Base-by-base conservation (phyloP, 179 eudicot species). In the Beta macrorhiza region DNA sequence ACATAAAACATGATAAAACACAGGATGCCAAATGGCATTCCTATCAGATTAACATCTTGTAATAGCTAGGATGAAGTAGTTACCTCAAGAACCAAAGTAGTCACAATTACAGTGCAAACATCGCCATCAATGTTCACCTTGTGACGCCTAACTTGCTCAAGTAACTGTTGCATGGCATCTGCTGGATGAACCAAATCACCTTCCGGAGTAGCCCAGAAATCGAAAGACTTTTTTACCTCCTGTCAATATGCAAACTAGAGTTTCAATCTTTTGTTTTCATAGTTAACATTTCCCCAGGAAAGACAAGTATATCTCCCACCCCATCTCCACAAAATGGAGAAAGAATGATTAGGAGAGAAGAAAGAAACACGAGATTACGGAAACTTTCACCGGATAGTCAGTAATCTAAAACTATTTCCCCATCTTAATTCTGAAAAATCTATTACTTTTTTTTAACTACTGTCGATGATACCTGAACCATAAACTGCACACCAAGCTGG, bases 51-150 rank as follows among this genome's bases (percentile, higher is more conserved):
- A 64, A 64, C 7, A 64, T 22, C 5, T 2, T 22, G 4, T 25
- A 59, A 51, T 51, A 9, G 20, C 13, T 22, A 72, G 56, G 61
- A 76, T 32, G 59, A 65, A 74, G 56, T 69, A 52, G 19, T 87
- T 91, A 92, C 97, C 95, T 93, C 95, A 84, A 93, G 95, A 78
- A 93, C 96, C 89, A 93, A 84, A 73, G 90, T 92, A 17, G 97
- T 93, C 68, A 93, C 95, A 81, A 93, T 90, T 37, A 91, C 95
- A 79, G 97, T 90, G 89, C 92, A 89, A 44, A 92, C 95, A 68
- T 92, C 90, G 67, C 97, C 96, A 79, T 92, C 97, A 81, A 93
- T 86, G 85, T 93, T 93, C 75, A 93, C 97, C 85, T 82, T 90
- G 84, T 93, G 97, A 58, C 83, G 95, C 83, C 97, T 86, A 81